Evolutionary conservation across 441 rosid species (phyloP), one percentile per base, ranked within the genome.

Genomic region (Daphne laureola): DNA sequence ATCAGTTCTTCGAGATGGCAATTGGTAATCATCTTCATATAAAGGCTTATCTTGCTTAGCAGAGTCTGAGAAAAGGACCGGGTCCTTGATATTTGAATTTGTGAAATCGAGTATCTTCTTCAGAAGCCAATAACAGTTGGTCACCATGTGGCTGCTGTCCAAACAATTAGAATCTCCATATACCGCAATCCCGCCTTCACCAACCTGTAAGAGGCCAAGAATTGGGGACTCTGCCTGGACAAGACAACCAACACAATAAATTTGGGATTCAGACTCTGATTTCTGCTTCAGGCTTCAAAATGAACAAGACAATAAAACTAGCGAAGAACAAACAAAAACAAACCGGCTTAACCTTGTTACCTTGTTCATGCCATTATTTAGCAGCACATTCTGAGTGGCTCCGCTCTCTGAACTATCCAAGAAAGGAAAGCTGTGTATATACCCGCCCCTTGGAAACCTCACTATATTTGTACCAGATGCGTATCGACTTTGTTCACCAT

Each of bases 111-210:
- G 74, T 48, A 87, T 75, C 72, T 93, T 93, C 71, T 73, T 81
- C 54, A 93, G 75, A 64, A 93, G 95, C 97, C 90, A 77, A 73
- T 83, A 90, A 72, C 98, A 93, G 70, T 90, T 89, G 14, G 98
- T 90, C 52, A 93, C 97, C 98, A 93, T 93, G 66, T 90, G 98
- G 69, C 98, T 93, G 65, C 98, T 85, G 63, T 93, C 98, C 64
- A 93, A 65, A 74, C 98, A 93, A 71, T 93, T 93, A 46, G 98
- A 93, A 70, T 93, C 98, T 54, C 98, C 98, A 61, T 93, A 93
- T 2, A 93, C 95, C 17, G 87, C 89, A 62, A 89, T 57, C 27
- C 82, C 87, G 57, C 98, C 98, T 78, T 79, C 78, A 54, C 90
- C 93, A 1, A 65, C 77, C 62, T 73, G 78, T 54, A 78, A 57